Base-by-base conservation (phyloP, 225 moss, liverwort and hornwort species). In the Sphagnum tenellum region DNA sequence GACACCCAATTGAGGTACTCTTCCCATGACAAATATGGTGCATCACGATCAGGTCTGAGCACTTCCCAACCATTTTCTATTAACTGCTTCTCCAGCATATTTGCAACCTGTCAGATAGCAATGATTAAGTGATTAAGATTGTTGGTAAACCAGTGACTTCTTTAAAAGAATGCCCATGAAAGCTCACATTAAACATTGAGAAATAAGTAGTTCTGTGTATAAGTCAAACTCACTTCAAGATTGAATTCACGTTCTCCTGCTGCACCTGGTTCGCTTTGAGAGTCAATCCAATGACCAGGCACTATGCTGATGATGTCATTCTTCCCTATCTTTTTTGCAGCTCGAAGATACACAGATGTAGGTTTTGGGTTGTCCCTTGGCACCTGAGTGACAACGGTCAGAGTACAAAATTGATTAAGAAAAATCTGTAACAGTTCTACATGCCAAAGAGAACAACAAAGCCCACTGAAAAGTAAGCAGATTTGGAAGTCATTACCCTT, bases 201-300 rank as follows among this genome's bases (percentile, higher is more conserved):
- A 29, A 29, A 29, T 29, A 69, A 45, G 64, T 61, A 64, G 72
- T 57, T 8, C 9, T 56, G 62, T 69, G 63, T 54, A 67, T 49
- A 67, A 52, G 50, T 46, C 55, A 59, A 29, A 72, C 84, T 64
- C 83, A 96, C 96, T 60, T 98, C 93, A 90, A 90, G 79, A 62
- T 87, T 98, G 70, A 98, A 98, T 44, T 98, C 88, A 9, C 96
- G 90, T 73, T 98, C 96, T 47, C 96, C 96, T 48, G 78, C 81
- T 46, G 96, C 90, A 66, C 96, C 96, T 64, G 81, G 74, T 80
- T 98, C 96, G 65, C 71, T 70, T 64, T 87, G 83, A 64, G 85
- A 83, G 71, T 98, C 96, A 66, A 98, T 89, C 93, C 96, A 98
- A 78, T 98, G 96, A 11, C 96, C 96, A 68, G 96, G 96, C 56